Conservation (phyloP, 2,329 filamentous ascomycete genomes). For the Trichothecium sympodiale region DNA sequence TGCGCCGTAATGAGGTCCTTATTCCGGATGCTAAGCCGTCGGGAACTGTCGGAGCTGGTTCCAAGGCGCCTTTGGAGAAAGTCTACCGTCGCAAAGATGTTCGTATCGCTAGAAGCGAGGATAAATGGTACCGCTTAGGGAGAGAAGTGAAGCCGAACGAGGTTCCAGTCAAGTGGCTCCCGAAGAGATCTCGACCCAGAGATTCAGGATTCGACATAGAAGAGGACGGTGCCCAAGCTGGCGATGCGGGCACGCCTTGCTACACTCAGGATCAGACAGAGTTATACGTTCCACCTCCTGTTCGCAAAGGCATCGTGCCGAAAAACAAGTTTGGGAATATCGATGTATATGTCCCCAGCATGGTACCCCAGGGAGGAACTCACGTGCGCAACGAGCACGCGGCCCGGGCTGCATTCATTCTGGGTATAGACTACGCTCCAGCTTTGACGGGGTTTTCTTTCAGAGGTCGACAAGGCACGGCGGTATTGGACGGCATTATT, state of each 20-base stretch:
- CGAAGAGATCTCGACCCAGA: slow-evolving; percentile 29
- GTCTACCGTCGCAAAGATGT: slow-evolving; percentile 80
- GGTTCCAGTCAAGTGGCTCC: slow-evolving; percentile 68
- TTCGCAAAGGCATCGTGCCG: slow-evolving; percentile 65
- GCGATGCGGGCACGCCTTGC: slow-evolving; percentile 38
- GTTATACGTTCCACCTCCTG: slow-evolving; percentile 63
- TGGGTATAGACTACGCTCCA: slow-evolving; percentile 78
- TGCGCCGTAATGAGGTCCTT: slow-evolving; percentile 75
- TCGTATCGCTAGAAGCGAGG: slow-evolving; percentile 62
- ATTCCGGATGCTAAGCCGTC: slow-evolving; percentile 56
- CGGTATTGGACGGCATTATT: slow-evolving; percentile 67
- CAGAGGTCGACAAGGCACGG: slow-evolving; percentile 74
- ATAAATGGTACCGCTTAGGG: slow-evolving; percentile 86
- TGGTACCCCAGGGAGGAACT: slow-evolving; percentile 74
- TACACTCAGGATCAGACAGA: slow-evolving; percentile 57
- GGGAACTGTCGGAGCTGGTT: slow-evolving; percentile 66
- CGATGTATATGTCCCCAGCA: slow-evolving; percentile 82
- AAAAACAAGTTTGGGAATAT: slow-evolving; percentile 93
- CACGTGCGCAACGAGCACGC: slow-evolving; percentile 56
- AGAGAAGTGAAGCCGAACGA: slow-evolving; percentile 68
- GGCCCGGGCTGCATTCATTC: slow-evolving; percentile 57
- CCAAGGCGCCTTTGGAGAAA: slow-evolving; percentile 53
- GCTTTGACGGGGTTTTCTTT: slow-evolving; percentile 88
- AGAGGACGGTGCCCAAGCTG: slow-evolving; percentile 12
- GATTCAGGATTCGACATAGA: slow-evolving; percentile 13